phyloP scores from a whole-genome alignment of 2,329 filamentous ascomycete genomes.

The Bipolaris zeicola region DNA sequence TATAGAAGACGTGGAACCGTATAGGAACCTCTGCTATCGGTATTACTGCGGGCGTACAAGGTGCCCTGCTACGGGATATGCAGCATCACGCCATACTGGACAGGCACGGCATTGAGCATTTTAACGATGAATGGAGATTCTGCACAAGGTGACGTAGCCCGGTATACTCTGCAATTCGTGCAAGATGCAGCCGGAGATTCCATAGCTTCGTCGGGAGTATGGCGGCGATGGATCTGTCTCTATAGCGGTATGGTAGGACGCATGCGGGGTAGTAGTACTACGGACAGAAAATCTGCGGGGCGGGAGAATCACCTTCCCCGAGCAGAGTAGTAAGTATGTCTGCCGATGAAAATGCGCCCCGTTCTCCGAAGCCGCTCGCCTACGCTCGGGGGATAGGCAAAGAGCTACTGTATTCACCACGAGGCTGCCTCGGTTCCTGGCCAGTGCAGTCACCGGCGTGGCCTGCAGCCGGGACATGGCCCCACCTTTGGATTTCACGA shows the following conservation, averaged over 20 bases:
- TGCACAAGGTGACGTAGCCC: constrained; percentile 10
- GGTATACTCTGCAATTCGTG: constrained; percentile 5
- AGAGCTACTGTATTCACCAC: neutral
- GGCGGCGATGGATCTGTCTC: neutral
- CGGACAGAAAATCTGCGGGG: neutral
- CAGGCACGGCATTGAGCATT: neutral
- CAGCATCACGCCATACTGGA: constrained; percentile 8
- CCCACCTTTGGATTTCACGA: neutral
- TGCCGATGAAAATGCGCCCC: neutral
- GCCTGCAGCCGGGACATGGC: neutral
- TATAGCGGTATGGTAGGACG: neutral
- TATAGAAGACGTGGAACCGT: neutral
- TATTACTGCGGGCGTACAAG: constrained; percentile 3
- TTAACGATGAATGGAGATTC: constrained; percentile 3
- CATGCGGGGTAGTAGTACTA: no score
- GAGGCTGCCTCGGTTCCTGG: neutral
- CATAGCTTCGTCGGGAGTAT: neutral
- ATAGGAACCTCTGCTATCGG: neutral
- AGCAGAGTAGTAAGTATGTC: neutral
- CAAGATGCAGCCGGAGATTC: neutral
- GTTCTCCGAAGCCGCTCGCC: neutral
- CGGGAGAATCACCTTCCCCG: neutral
- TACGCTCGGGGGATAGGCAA: neutral
- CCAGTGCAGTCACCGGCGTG: neutral
- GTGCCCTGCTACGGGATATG: constrained; percentile 4